phyloP scores from a whole-genome alignment of 2,329 filamentous ascomycete species.

The Cytospora mali region DNA sequence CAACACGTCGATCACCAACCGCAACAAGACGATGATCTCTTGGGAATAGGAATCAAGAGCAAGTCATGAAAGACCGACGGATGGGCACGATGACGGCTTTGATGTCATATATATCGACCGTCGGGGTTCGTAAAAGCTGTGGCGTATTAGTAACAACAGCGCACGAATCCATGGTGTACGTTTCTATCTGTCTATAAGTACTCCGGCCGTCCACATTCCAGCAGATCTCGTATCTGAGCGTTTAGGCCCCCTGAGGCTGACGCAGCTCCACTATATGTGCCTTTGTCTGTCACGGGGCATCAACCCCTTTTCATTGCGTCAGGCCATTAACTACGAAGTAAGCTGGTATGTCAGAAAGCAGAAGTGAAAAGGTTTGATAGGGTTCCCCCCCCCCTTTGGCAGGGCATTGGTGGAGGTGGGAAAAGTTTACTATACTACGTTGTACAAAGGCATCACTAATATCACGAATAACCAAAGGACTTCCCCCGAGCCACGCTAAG shows the following conservation, averaged over 20 bases:
- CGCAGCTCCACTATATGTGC: constrained; percentile 3
- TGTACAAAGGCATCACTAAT: too few relatives aligned
- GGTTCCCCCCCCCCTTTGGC: too few relatives aligned
- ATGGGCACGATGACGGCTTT: not conserved
- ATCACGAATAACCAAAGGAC: too few relatives aligned
- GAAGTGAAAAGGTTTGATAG: too few relatives aligned
- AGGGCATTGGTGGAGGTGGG: too few relatives aligned
- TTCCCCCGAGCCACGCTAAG: not conserved
- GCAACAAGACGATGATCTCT: not conserved
- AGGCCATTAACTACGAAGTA: not conserved
- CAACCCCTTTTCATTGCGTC: constrained; percentile 17
- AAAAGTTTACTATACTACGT: too few relatives aligned
- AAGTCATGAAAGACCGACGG: not conserved
- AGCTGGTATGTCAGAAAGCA: too few relatives aligned
- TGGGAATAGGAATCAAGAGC: not conserved
- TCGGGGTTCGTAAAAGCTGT: not conserved
- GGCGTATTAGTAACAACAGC: not conserved
- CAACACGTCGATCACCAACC: not conserved
- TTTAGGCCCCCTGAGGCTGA: constrained; percentile 1
- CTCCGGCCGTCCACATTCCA: not conserved
- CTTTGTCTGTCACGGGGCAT: not conserved
- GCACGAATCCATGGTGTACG: not conserved
- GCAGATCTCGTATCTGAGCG: not conserved
- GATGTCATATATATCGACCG: not conserved
- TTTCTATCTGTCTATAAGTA: not conserved